A percentile compares a stretch with the other conserved stretches of the same genome.
Conservation (phyloP, 2,329 filamentous ascomycete genomes). For the Trichoderma sp. region DNA sequence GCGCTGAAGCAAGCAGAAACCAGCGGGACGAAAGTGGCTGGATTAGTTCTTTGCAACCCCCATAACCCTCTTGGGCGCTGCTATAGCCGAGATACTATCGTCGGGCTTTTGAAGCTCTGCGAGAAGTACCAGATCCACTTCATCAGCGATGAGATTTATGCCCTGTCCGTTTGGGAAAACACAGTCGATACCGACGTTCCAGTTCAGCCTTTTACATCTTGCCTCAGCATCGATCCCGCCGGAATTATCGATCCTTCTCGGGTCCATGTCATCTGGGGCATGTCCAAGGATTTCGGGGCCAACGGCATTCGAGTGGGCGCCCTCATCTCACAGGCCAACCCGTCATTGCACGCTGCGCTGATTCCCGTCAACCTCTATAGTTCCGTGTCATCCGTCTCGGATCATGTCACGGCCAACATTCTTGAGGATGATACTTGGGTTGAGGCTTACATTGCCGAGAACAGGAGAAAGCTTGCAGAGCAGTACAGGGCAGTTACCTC, state of each 20-base stretch:
- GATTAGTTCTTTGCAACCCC: constrained; percentile 49
- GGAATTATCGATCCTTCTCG: constrained; percentile 46
- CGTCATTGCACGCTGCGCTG: constrained; percentile 38
- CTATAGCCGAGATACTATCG: constrained; percentile 40
- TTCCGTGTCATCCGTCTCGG: constrained; percentile 44
- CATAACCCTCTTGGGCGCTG: constrained; percentile 52
- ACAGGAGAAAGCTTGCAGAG: constrained; percentile 39
- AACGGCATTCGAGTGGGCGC: constrained; percentile 53
- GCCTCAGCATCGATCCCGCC: constrained; percentile 41
- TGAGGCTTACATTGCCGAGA: constrained; percentile 43
- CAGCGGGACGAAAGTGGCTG: constrained; percentile 40
- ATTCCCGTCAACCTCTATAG: constrained; percentile 41
- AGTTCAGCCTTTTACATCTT: constrained; percentile 42
- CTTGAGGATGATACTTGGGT: constrained; percentile 44
- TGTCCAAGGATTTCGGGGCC: constrained; percentile 54
- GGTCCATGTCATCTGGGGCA: constrained; percentile 51
- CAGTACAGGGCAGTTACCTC: constrained; percentile 38
- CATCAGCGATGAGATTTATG: constrained; percentile 51
- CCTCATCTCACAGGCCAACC: constrained; percentile 47
- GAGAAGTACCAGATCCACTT: constrained; percentile 48
- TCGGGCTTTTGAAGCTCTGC: constrained; percentile 46
- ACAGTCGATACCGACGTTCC: constrained; percentile 28
- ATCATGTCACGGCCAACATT: constrained; percentile 40
- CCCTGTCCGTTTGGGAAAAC: constrained; percentile 49
- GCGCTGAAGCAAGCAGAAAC: constrained; percentile 38